Conservation (phyloP, 2,329 filamentous ascomycete genomes). For the Venturia aucupariae region DNA sequence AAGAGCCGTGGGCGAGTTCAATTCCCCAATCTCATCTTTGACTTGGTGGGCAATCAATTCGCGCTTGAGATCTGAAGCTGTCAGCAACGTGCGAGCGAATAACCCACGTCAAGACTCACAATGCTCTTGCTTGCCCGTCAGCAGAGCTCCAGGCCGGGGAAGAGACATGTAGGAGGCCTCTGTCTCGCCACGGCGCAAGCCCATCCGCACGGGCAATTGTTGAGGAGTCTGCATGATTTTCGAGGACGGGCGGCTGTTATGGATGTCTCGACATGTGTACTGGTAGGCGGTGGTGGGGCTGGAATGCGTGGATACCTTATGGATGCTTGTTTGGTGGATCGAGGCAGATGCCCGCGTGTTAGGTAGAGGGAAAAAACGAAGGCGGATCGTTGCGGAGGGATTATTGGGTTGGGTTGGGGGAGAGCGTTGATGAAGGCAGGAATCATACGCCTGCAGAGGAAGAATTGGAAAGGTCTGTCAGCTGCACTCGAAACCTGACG, state of each 20-base stretch:
- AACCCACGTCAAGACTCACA: constrained; percentile 46
- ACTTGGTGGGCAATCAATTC: constrained; percentile 89
- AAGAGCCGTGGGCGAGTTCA: constrained; percentile 89
- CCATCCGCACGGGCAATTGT: not conserved
- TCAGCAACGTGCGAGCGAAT: constrained; percentile 5
- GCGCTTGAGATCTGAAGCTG: constrained; percentile 71
- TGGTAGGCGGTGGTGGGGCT: not conserved
- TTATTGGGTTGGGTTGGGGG: too few relatives aligned
- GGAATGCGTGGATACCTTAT: not conserved
- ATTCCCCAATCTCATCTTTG: constrained; percentile 78
- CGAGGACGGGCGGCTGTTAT: not conserved
- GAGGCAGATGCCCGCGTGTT: not conserved
- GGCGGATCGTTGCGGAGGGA: too few relatives aligned
- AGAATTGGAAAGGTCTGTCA: too few relatives aligned
- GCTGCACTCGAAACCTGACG: too few relatives aligned
- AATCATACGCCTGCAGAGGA: too few relatives aligned
- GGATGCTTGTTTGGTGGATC: not conserved
- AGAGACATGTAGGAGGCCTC: constrained; percentile 32
- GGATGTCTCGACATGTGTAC: not conserved
- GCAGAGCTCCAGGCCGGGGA: constrained; percentile 47
- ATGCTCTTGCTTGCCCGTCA: constrained; percentile 97
- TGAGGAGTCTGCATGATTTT: not conserved
- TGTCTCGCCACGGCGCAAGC: constrained; percentile 11
- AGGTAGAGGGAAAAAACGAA: too few relatives aligned
- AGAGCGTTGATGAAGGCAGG: too few relatives aligned